Conservation (phyloP, 441 rosid species). For the Gossypium schwendimanii region DNA sequence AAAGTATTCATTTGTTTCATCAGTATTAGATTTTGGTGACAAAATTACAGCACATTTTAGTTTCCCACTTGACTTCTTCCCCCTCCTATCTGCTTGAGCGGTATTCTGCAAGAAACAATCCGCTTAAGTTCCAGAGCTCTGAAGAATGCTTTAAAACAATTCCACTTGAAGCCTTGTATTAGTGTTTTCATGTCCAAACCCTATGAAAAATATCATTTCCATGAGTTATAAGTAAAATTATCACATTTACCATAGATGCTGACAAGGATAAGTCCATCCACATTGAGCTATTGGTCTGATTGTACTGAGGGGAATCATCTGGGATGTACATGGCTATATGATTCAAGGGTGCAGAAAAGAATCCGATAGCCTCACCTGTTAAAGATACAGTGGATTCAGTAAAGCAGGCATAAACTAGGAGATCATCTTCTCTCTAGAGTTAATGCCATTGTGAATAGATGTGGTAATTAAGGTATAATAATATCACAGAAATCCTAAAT, state of each 20-base stretch:
- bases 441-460: not conserved
- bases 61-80: slow-evolving; percentile 41
- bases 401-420: not conserved
- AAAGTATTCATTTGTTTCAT: slow-evolving; percentile 31
- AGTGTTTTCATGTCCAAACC: not conserved
- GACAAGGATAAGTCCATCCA: slow-evolving; percentile 67
- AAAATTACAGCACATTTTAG: slow-evolving; percentile 68
- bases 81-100: slow-evolving; percentile 30
- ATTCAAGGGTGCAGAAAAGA: slow-evolving; percentile 64
- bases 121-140: not conserved
- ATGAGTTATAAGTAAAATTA: not conserved
- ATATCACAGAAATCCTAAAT: not conserved
- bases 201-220: not conserved
- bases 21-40: slow-evolving; percentile 48
- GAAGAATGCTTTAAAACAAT: not conserved
- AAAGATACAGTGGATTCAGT: slow-evolving; percentile 16
- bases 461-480: not conserved
- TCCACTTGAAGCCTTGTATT: not conserved
- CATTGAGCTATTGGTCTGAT: slow-evolving; percentile 44
- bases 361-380: slow-evolving; percentile 73
- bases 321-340: slow-evolving; percentile 48
- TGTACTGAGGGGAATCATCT: slow-evolving; percentile 27
- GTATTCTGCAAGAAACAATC: slow-evolving; percentile 40
- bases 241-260: slow-evolving; percentile 41
- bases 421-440: not conserved